Base-by-base conservation (phyloP, 805 yeast species). In the Jamesozyma spencerorum region DNA sequence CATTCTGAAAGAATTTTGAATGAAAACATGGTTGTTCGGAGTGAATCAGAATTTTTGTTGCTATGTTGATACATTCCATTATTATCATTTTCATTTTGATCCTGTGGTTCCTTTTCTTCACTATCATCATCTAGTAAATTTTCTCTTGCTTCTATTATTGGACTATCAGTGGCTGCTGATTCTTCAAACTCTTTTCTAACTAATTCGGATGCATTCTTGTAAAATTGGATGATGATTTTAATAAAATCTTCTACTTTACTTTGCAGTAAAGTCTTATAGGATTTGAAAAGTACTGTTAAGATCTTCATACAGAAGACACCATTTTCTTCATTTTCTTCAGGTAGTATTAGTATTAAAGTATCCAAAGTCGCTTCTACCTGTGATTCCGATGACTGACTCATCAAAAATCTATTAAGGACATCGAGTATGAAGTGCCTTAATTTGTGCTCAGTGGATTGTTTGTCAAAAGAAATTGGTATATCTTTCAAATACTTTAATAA, bases 1-100 rank as follows among this genome's bases (percentile, higher is more conserved):
- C 97, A 88, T 60, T 92, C 99, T 0, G 95, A 85, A 44, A 92
- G 71, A 12, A 90, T 85, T 57, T 87, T 88, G 70, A 92, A 90
- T 1, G 97, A 87, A 48, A 60, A 70, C 73, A 85, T 74, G 4
- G 95, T 81, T 46, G 72, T 74, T 34, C 72, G 72, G 40, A 87
- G 67, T 2, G 72, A 65, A 43, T 77, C 78, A 8, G 44, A 24
- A 22, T 36, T 17, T 15, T 36, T 29, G 22, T 8, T 31, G 13
- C 15, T 17, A 26, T 39, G 32, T 18, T 34, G 34, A 10, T 18
- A 33, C 6, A 38, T 32, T 15, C 31, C 33, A 10, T 30, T 28
- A 18, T 30, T 31, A 26, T 30, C 36, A 22, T 17, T 15, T 11
- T 31, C 24, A 18, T 34, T 34, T 12, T 27, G 17, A 14, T 38